Percentiles rank a stretch among this genome's conserved stretches.
Evolutionary conservation across 768 basidiomycete species (phyloP).

Genomic region (Paxillus involutus): DNA sequence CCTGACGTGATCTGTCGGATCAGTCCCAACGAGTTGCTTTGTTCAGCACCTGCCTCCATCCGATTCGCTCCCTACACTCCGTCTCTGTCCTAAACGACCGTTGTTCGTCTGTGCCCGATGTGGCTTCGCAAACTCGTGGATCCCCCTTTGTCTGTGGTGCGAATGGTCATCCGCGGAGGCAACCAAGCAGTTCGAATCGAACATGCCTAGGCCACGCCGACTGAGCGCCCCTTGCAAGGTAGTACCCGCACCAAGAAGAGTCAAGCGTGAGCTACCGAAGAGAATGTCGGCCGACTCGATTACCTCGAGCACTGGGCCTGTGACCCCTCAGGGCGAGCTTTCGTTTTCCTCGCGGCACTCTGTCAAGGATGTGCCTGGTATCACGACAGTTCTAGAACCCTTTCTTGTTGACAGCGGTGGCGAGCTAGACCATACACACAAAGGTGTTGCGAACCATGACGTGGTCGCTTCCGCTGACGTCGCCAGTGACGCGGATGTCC

Average conservation of each 20-base stretch:
- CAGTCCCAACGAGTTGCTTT: conserved; percentile 8
- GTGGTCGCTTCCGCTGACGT: background rate
- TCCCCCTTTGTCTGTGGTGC: conserved; percentile 54
- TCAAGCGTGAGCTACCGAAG: conserved; percentile 5
- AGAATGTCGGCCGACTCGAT: conserved; percentile 23
- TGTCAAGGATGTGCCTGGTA: conserved; percentile 19
- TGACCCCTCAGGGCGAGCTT: conserved; percentile 22
- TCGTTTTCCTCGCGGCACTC: conserved; percentile 4
- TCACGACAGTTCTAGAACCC: conserved; percentile 29
- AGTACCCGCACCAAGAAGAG: conserved; percentile 11
- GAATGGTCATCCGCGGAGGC: conserved; percentile 45
- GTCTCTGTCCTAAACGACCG: conserved; percentile 41
- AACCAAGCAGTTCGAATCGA: conserved; percentile 38
- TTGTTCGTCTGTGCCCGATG: conserved; percentile 47
- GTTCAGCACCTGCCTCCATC: conserved; percentile 44
- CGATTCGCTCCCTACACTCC: conserved; percentile 46
- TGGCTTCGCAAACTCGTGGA: conserved; percentile 46
- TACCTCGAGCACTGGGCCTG: conserved; percentile 17
- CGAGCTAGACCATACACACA: conserved; percentile 13
- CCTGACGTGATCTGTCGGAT: background rate
- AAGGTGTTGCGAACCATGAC: conserved; percentile 2
- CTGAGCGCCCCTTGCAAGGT: conserved; percentile 27
- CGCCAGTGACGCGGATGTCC: conserved; percentile 2
- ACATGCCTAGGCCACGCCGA: conserved; percentile 35
- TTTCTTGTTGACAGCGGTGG: conserved; percentile 20